These are phyloP conservation scores for Fagus crenata DNA, from an alignment of 306 rosid species.

Conservation along the genomic window DNA sequence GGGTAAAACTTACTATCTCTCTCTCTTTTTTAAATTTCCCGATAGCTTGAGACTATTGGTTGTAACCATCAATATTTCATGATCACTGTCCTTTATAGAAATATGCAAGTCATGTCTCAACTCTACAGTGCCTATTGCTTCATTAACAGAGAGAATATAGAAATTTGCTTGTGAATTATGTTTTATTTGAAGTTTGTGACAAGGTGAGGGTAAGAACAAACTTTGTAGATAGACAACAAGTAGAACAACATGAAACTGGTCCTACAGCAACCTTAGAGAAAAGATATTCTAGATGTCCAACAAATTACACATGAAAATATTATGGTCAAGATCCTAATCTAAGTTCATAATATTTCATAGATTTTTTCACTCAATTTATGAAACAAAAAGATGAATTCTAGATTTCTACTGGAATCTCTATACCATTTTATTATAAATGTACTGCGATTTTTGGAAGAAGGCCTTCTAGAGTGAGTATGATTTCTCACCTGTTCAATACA, in stretches of 20 bases:
- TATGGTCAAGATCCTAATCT: constrained; percentile 1
- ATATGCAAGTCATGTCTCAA: not conserved
- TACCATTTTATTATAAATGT: constrained; percentile 14
- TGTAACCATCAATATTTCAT: not conserved
- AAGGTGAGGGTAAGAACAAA: not conserved
- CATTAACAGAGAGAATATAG: not conserved
- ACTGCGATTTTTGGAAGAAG: constrained; percentile 8
- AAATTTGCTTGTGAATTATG: not conserved
- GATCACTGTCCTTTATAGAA: not conserved
- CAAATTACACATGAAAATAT: constrained; percentile 13
- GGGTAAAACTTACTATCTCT: not conserved
- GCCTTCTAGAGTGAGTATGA: constrained; percentile 10
- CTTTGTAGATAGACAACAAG: not conserved
- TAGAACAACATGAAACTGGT: not conserved
- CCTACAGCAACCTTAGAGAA: not conserved
- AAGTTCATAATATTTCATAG: not conserved
- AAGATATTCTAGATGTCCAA: not conserved
- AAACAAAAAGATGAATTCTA: not conserved
- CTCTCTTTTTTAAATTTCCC: not conserved
- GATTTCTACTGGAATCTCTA: not conserved
- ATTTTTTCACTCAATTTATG: not conserved
- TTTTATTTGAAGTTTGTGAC: not conserved
- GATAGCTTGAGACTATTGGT: not conserved
- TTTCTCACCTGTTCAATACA: constrained; percentile 67
- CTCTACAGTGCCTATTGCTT: not conserved